phyloP scores from a whole-genome alignment of 345 rosid genomes.

The Rhodomyrtus tomentosa region DNA sequence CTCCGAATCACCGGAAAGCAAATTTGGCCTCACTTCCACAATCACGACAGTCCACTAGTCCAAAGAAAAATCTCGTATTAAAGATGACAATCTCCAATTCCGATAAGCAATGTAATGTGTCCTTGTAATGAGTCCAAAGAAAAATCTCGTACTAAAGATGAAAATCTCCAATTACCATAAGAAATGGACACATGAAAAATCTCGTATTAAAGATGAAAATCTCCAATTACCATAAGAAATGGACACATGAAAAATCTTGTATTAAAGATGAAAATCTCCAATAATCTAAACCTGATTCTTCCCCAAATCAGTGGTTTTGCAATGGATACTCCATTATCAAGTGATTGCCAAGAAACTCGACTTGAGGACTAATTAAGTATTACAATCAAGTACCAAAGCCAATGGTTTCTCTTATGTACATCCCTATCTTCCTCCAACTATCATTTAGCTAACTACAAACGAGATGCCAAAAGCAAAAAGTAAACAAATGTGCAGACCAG shows the following conservation, averaged over 20 bases:
- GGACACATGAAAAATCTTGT: not conserved
- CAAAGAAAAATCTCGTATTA: not conserved
- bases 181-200: not conserved
- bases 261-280: not conserved
- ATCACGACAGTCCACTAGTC: constrained; percentile 59
- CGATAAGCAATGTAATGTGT: not conserved
- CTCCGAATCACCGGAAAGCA: constrained; percentile 80
- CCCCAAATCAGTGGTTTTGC: not conserved
- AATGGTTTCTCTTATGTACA: not conserved
- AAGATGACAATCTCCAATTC: not conserved
- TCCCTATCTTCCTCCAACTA: not conserved
- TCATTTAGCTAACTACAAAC: not conserved
- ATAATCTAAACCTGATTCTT: not conserved
- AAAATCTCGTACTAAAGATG: not conserved
- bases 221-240: not conserved
- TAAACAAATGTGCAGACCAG: not conserved
- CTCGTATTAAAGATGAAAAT: not conserved
- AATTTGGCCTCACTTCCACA: constrained; percentile 71
- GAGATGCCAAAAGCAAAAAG: not conserved
- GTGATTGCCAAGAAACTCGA: not conserved
- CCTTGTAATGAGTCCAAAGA: not conserved
- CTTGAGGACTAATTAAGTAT: not conserved
- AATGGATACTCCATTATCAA: not conserved
- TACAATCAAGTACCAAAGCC: not conserved
- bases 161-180: not conserved